Conservation (phyloP, 345 rosid species). For the Erucastrum elatum region DNA sequence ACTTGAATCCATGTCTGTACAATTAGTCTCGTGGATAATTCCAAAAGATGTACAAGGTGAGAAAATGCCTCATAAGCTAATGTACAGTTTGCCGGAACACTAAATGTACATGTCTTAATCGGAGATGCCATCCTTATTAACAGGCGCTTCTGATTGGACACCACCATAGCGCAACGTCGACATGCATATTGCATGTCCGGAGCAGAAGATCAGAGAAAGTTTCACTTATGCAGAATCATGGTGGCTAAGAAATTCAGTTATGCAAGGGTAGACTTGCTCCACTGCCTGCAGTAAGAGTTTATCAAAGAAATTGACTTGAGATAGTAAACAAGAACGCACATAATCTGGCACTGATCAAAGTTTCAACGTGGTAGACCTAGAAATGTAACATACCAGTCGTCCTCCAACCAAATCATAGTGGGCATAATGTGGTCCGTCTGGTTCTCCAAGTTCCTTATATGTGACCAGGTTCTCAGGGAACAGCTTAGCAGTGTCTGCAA, state of each 20-base stretch:
- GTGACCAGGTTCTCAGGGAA: slow-evolving; percentile 40
- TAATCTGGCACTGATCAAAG: slow-evolving; percentile 3
- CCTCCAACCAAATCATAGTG: slow-evolving; percentile 46
- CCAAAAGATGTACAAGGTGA: background rate
- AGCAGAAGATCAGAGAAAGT: background rate
- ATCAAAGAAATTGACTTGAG: background rate
- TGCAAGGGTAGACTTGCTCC: background rate
- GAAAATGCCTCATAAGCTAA: background rate
- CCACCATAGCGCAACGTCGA: background rate
- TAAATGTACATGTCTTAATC: background rate
- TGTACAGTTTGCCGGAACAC: background rate
- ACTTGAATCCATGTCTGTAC: too few species aligned
- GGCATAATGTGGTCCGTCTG: slow-evolving; percentile 22
- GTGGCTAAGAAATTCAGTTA: background rate
- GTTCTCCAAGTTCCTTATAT: background rate
- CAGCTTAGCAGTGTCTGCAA: slow-evolving; percentile 52
- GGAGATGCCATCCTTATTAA: background rate
- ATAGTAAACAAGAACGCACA: background rate
- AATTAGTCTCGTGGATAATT: background rate
- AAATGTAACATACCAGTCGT: slow-evolving; percentile 51
- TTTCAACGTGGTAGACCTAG: slow-evolving; percentile 14
- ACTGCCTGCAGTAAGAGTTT: background rate
- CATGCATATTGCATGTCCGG: background rate
- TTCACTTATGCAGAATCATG: background rate
- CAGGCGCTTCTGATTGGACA: background rate